Evolutionary conservation across 768 basidiomycete species (phyloP).

Genomic region (Piloderma croceum): DNA sequence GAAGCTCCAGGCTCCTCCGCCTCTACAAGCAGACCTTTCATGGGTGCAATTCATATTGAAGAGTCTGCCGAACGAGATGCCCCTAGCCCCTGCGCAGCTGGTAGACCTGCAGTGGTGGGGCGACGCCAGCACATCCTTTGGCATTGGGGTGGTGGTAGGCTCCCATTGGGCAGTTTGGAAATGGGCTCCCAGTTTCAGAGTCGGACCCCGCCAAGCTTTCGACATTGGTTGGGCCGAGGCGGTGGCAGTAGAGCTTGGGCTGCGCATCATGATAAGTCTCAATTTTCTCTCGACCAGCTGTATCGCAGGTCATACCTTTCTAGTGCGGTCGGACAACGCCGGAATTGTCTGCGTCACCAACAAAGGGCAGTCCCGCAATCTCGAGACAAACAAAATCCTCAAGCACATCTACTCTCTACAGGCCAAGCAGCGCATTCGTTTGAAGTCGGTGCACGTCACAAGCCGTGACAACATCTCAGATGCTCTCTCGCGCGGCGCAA

Average conservation of each 20-base stretch:
- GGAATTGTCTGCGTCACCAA: constrained; percentile 26
- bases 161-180: constrained; percentile 22
- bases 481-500: constrained; percentile 26
- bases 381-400: no score
- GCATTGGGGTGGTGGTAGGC: constrained; percentile 28
- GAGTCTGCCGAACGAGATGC: no score
- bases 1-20: constrained; percentile 4
- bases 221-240: constrained; percentile 38
- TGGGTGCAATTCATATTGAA: constrained; percentile 18
- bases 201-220: constrained; percentile 20
- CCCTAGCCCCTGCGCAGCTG: constrained; percentile 8
- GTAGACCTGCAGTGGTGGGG: constrained; percentile 30
- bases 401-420: constrained; percentile 19
- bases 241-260: constrained; percentile 31
- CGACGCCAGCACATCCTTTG: constrained; percentile 31
- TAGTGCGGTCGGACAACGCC: no score
- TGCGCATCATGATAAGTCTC: constrained; percentile 9
- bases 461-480: constrained; percentile 25
- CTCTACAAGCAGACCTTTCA: constrained; percentile 15
- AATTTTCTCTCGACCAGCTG: constrained; percentile 3
- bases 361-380: constrained; percentile 26
- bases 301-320: constrained; percentile 28
- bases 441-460: constrained; percentile 17
- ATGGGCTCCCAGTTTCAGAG: constrained; percentile 18
- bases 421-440: constrained; percentile 7